Base-by-base conservation (phyloP, 1,139 yeast genomes). In the Trichomonascaceae sp. region DNA sequence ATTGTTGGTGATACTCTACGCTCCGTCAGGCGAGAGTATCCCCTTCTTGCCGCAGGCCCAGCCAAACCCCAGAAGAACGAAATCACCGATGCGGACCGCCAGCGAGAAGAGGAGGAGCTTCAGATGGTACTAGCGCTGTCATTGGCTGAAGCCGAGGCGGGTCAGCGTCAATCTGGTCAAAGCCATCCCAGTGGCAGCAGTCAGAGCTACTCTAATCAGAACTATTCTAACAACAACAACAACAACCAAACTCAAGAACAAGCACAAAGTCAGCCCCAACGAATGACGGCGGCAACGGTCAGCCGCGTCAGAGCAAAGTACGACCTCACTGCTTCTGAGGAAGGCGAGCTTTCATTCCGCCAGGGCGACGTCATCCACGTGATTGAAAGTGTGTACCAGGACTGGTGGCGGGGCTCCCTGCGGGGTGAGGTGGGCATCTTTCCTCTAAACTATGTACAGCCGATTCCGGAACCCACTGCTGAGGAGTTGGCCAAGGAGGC, bases 371-470 rank as follows among this genome's bases (percentile, higher is more conserved):
- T 61, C 26, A 87, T 89, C 32, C 77, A 79, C 1, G 94, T 89
- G 1, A 67, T 87, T 32, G 97, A 85, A 48, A 71, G 81, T 13
- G 93, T 81, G 4, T 85, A 85, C 56, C 69, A 84, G 41, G 97
- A 89, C 53, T 89, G 98, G 98, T 82, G 96, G 80, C 69, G 84
- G 45, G 98, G 98, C 4, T 73, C 89, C 4, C 60, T 87, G 34
- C 67, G 71, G 37, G 96, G 96, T 0, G 68, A 67, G 37, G 65
- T 74, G 30, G 98, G 98, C 18, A 78, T 89, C n/a, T 85, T 89
- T 58, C 98, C 98, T 0, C 67, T 82, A 38, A 89, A 89, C 55
- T 89, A 89, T 51, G 97, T 89, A 1, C 73, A 85, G 2, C 87
- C 87, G 3, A 62, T 85, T 8, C 71, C 75, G 1, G 79, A 74